These are phyloP conservation scores for Colletotrichum spinosum DNA, from an alignment of 2,329 filamentous ascomycete species.

Conservation along the genomic window DNA sequence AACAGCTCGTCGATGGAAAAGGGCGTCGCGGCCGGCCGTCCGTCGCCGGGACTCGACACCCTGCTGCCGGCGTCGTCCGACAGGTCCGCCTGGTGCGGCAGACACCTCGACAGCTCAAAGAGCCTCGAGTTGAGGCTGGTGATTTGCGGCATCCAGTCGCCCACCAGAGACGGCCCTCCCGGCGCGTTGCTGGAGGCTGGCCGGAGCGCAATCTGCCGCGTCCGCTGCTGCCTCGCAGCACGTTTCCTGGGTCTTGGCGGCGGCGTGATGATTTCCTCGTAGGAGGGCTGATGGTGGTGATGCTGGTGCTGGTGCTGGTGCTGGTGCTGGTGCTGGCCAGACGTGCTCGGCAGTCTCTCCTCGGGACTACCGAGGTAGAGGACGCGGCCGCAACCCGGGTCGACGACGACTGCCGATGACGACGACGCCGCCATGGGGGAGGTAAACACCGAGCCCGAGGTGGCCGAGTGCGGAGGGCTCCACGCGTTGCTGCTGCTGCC, in stretches of 20 bases:
- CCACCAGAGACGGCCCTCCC: conserved; percentile 31
- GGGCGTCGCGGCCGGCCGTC: conserved; percentile 40
- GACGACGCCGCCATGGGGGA: conserved; percentile 28
- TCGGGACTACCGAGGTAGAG: conserved; percentile 27
- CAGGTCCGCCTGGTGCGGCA: conserved; percentile 45
- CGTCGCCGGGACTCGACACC: conserved; percentile 39
- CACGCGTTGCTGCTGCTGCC: conserved; percentile 29
- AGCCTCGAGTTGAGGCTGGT: conserved; percentile 52
- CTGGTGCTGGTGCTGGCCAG: not conserved
- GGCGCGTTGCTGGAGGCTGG: conserved; percentile 35
- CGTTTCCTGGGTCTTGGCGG: conserved; percentile 28
- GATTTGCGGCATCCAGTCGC: conserved; percentile 54
- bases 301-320: too few relatives aligned
- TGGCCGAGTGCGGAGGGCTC: conserved; percentile 32
- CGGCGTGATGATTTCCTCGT: conserved; percentile 5
- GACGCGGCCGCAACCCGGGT: too few relatives aligned
- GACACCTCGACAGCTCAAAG: conserved; percentile 49
- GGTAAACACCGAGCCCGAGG: conserved; percentile 29
- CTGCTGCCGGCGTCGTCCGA: conserved; percentile 21
- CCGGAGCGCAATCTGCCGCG: conserved; percentile 48
- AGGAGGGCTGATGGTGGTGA: not conserved
- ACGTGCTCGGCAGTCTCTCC: not conserved
- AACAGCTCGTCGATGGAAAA: conserved; percentile 57
- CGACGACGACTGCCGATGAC: conserved; percentile 5
- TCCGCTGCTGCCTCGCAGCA: conserved; percentile 41